Conservation (phyloP, 352 stramenopile species). For the Phytophthora capsici region DNA sequence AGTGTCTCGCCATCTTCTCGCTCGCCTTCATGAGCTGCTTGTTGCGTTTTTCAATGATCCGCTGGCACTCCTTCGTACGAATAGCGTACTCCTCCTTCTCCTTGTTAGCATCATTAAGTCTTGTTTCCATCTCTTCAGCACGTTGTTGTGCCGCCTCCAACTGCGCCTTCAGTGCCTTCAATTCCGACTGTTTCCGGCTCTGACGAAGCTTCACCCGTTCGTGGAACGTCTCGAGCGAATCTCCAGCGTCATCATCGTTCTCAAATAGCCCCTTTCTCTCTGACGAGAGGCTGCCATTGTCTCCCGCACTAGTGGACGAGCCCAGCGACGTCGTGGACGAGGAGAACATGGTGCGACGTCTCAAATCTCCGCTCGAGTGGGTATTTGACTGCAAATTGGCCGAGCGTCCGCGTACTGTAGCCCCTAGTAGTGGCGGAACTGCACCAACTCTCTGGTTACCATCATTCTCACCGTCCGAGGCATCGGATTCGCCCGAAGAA, state of each 20-base stretch:
- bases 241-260: conserved; percentile 65
- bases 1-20: conserved; percentile 67
- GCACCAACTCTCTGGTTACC: conserved; percentile 10
- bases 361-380: conserved; percentile 18
- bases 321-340: conserved; percentile 30
- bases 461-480: conserved; percentile 27
- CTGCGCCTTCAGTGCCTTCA: conserved; percentile 53
- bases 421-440: conserved; percentile 20
- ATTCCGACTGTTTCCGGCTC: conserved; percentile 70
- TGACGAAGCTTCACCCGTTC: conserved; percentile 76
- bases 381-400: conserved; percentile 34
- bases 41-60: conserved; percentile 88
- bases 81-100: conserved; percentile 74
- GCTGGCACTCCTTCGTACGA: conserved; percentile 80
- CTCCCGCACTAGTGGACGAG: conserved; percentile 8
- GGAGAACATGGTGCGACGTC: conserved; percentile 55
- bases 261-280: conserved; percentile 82
- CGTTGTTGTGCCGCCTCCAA: conserved; percentile 47
- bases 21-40: conserved; percentile 87
- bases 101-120: conserved; percentile 39
- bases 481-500: conserved; percentile 33
- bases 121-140: conserved; percentile 41
- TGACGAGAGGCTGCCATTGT: conserved; percentile 20
- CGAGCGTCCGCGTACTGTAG: conserved; percentile 30
- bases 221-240: conserved; percentile 78